These are phyloP conservation scores for Jackrogersella multiformis DNA, from an alignment of 495 filamentous ascomycete species.

Conservation along the genomic window DNA sequence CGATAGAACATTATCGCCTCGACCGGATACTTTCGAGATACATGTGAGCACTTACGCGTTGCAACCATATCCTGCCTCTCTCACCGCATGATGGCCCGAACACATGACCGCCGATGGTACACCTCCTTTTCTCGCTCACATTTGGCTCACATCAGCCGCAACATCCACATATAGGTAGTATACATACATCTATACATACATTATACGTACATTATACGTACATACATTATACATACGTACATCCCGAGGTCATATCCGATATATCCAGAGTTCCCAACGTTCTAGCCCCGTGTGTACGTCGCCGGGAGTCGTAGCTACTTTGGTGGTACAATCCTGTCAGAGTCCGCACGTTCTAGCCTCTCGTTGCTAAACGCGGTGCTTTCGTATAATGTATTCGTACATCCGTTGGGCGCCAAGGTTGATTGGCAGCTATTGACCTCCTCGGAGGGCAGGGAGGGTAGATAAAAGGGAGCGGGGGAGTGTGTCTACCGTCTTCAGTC, in stretches of 20 bases:
- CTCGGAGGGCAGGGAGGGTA: conserved; percentile 5
- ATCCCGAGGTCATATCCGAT: conserved; percentile 30
- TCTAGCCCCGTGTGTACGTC: background rate
- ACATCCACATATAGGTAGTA: too few relatives aligned
- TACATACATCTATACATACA: conserved; percentile 3
- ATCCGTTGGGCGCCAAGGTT: conserved; percentile 20
- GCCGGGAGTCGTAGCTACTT: conserved; percentile 20
- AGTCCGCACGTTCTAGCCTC: conserved; percentile 16
- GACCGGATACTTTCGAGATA: conserved; percentile 29
- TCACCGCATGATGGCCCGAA: conserved; percentile 39
- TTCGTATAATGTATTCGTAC: too few relatives aligned
- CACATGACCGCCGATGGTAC: conserved; percentile 40
- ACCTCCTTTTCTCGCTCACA: conserved; percentile 33
- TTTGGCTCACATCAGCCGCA: conserved; percentile 43
- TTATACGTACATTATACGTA: too few relatives aligned
- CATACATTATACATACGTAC: too few relatives aligned
- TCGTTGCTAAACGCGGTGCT: conserved; percentile 28
- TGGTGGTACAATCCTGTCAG: conserved; percentile 30
- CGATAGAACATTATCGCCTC: conserved; percentile 10
- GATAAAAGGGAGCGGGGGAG: conserved; percentile 20
- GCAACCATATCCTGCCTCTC: conserved; percentile 30
- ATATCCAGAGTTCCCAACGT: conserved; percentile 16
- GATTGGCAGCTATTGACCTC: conserved; percentile 32
- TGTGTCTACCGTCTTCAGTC: conserved; percentile 14
- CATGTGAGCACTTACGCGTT: conserved; percentile 41